Percentiles rank a stretch among this genome's conserved stretches.
Conservation (phyloP, 2,329 filamentous ascomycete genomes). For the Colletotrichum incanum region DNA sequence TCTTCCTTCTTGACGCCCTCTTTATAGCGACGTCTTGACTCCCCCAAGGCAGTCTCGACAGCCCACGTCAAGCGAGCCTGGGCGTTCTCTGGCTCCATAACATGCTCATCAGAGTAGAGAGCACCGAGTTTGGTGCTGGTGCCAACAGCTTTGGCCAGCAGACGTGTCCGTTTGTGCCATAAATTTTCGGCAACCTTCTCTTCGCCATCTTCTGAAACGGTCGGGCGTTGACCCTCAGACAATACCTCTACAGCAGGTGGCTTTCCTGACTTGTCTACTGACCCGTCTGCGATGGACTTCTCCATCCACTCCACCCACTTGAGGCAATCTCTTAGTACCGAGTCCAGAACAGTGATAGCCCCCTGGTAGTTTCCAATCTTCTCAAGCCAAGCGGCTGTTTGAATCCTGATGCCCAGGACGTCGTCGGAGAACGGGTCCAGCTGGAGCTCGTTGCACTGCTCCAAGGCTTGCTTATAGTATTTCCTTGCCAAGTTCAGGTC, state of each 20-base stretch:
- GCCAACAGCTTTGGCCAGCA: constrained; percentile 81
- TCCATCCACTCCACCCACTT: constrained; percentile 73
- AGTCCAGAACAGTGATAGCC: constrained; percentile 84
- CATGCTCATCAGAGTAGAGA: constrained; percentile 83
- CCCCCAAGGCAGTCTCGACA: constrained; percentile 83
- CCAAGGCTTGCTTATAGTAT: constrained; percentile 86
- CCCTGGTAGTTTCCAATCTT: constrained; percentile 79
- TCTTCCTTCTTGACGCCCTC: constrained; percentile 81
- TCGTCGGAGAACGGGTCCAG: constrained; percentile 94
- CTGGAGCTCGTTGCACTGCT: constrained; percentile 78
- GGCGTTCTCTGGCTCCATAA: constrained; percentile 81
- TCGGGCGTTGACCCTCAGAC: constrained; percentile 31
- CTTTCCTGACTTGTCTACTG: constrained; percentile 58
- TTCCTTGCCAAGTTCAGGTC: constrained; percentile 85
- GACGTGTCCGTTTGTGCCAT: constrained; percentile 73
- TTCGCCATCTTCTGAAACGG: constrained; percentile 44
- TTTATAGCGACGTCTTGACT: constrained; percentile 77
- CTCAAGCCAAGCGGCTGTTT: constrained; percentile 85
- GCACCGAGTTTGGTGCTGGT: constrained; percentile 89
- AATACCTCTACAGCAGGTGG: constrained; percentile 44
- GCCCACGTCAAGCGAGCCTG: constrained; percentile 85
- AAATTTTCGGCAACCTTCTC: constrained; percentile 61
- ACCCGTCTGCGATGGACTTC: constrained; percentile 63
- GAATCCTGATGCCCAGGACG: constrained; percentile 89
- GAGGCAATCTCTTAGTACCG: constrained; percentile 79